Evolutionary conservation across 805 yeast species (phyloP).

Genomic region (Ogataea chonburiensis): DNA sequence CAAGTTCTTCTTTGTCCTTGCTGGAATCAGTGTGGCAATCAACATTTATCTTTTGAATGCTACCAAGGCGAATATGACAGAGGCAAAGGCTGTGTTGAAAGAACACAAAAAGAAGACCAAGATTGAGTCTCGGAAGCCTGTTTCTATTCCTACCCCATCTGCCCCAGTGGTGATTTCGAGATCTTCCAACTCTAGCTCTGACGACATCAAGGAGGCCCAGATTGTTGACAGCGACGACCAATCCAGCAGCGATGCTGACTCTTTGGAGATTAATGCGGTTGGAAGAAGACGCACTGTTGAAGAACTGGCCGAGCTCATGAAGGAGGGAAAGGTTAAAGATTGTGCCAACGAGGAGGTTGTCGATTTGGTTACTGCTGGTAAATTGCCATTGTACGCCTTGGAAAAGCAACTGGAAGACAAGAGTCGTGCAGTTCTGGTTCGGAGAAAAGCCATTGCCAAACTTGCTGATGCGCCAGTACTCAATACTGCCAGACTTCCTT

Average conservation of each 20-base stretch:
- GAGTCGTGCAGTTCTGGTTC: conserved; percentile 88
- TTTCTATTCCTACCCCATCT: conserved; percentile 11
- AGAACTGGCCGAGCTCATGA: conserved; percentile 58
- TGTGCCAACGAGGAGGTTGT: conserved; percentile 74
- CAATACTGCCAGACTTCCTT: conserved; percentile 72
- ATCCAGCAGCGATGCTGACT: conserved; percentile 35
- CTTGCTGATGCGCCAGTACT: conserved; percentile 80
- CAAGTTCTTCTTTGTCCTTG: conserved; percentile 68
- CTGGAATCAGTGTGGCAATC: conserved; percentile 72
- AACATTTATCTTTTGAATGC: conserved; percentile 86
- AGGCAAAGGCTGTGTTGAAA: conserved; percentile 6
- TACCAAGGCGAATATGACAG: conserved; percentile 59
- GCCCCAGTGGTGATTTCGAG: conserved; percentile 16
- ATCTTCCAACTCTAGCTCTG: conserved; percentile 22
- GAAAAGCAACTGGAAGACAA: conserved; percentile 89
- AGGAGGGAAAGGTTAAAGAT: conserved; percentile 67
- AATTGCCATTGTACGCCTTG: conserved; percentile 87
- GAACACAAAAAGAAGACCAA: conserved; percentile 17
- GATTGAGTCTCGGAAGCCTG: conserved; percentile 11
- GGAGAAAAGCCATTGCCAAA: conserved; percentile 88
- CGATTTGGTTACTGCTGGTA: conserved; percentile 66
- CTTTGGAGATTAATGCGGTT: conserved; percentile 16
- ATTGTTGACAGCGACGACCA: conserved; percentile 31
- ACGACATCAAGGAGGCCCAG: conserved; percentile 37
- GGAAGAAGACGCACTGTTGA: conserved; percentile 49